Percentiles rank a stretch among this genome's conserved stretches.
Evolutionary conservation across 169 alveolate species (phyloP).

Genomic region (Perkinsus olseni): DNA sequence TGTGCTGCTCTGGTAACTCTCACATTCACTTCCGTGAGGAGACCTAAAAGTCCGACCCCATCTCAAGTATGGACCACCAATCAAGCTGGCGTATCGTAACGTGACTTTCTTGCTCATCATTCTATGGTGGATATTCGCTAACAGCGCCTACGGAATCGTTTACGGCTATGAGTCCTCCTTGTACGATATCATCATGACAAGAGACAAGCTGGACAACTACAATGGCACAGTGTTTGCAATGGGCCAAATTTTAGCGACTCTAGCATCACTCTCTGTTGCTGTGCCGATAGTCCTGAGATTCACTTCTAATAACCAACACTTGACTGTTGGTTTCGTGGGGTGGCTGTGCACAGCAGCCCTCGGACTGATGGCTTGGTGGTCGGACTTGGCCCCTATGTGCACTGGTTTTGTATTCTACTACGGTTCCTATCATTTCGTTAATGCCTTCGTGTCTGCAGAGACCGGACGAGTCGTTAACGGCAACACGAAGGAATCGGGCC

Average conservation of each 20-base stretch:
- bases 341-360: neutral
- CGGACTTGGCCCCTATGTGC: neutral
- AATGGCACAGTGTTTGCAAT: neutral
- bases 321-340: neutral
- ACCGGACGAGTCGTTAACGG: neutral
- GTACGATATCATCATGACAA: no score
- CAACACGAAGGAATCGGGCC: neutral
- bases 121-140: no score
- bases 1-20: no score
- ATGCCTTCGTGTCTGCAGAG: neutral
- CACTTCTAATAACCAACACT: neutral
- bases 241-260: neutral
- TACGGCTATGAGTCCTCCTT: no score
- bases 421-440: neutral
- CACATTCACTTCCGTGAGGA: no score
- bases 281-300: neutral
- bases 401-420: neutral
- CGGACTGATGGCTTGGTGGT: neutral
- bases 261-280: neutral
- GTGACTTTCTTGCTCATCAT: no score
- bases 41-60: no score
- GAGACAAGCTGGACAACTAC: neutral
- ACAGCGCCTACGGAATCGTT: no score
- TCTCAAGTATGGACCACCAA: no score
- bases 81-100: no score